Evolutionary conservation across 371 early-diverging fungal genomes (phyloP), one percentile per base, ranked within the genome.

Genomic region (Coemansia sp.): DNA sequence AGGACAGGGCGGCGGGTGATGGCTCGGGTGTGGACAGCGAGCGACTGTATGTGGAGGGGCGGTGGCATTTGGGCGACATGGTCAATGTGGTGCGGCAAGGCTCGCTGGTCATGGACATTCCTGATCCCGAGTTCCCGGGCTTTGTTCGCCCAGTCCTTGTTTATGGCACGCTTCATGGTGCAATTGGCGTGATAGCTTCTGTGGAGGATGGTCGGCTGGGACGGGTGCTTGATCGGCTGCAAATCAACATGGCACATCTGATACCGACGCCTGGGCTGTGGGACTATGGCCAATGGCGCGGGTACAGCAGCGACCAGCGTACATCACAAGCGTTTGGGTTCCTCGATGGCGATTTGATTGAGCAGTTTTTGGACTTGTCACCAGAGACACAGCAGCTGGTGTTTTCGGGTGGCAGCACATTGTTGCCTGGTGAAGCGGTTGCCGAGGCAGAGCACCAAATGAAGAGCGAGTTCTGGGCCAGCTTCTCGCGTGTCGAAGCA

Each of bases 301-400:
- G 71, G 3, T 92, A 85, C 69, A 60, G 63, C 32, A 87, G 83
- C 36, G 84, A 90, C 19, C 82, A 85, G 64, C 80, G 86, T 51
- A 73, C 66, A 0, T 59, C 73, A 7, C 73, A 78, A 24, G 67
- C 85, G 23, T 78, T 80, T 48, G 84, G 86, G 4, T 88, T 91
- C 65, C 73, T 97, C 39, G 97, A 97, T 71, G 97, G 97, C 2
- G 96, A 96, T 77, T 66, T 96, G 51, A 83, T 97, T 12, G 94
- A 94, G 74, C 66, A 73, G 59, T 94, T 89, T 58, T 66, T 92
- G 49, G 85, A 89, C 32, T 78, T 94, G 66, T 73, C 85, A 0
- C 82, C 82, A 5, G 85, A 86, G 24, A 67, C 67, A 32, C 79
- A 79, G 65, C 28, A 56, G 57, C 63, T 71, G 32, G 67, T 77